phyloP scores from a whole-genome alignment of 441 rosid species.

The Jatropha multifida region DNA sequence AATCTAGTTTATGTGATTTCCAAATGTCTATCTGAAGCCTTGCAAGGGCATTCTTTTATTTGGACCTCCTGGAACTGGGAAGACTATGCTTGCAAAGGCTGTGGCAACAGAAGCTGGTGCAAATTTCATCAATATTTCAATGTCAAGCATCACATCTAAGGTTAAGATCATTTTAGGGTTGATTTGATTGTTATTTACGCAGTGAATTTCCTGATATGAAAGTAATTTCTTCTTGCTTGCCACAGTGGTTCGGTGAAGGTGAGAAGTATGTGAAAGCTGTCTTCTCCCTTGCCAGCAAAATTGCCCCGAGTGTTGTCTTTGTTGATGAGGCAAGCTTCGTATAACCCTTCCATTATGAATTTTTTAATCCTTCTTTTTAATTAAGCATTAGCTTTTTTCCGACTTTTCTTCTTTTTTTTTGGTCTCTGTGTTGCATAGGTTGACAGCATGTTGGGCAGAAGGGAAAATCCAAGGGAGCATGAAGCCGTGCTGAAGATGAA shows the following conservation, averaged over 20 bases:
- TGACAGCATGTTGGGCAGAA: conserved; percentile 94
- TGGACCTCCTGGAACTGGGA: conserved; percentile 98
- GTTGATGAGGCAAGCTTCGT: conserved; percentile 76
- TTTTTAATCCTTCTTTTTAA: neutral
- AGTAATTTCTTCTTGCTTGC: conserved; percentile 19
- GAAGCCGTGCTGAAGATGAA: conserved; percentile 98
- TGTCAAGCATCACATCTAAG: conserved; percentile 97
- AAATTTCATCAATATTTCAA: conserved; percentile 64
- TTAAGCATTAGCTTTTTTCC: neutral
- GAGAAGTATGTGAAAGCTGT: conserved; percentile 95
- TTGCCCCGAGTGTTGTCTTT: conserved; percentile 88
- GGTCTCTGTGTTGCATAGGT: conserved; percentile 43
- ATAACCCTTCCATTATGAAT: conserved; percentile 3
- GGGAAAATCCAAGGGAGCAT: conserved; percentile 93
- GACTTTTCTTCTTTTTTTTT: neutral
- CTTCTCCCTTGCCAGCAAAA: conserved; percentile 88
- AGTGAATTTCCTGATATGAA: conserved; percentile 6
- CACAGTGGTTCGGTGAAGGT: conserved; percentile 97
- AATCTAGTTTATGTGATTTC: conserved; percentile 2
- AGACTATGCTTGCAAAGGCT: conserved; percentile 95
- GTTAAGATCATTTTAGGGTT: conserved; percentile 27
- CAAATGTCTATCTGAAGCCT: conserved; percentile 50
- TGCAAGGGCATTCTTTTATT: conserved; percentile 91
- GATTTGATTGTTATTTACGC: conserved; percentile 12
- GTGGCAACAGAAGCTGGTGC: conserved; percentile 58